Evolutionary conservation across 2,329 filamentous ascomycete species (phyloP), one percentile per base, ranked within the genome.

Genomic region (Geosmithia putterillii): DNA sequence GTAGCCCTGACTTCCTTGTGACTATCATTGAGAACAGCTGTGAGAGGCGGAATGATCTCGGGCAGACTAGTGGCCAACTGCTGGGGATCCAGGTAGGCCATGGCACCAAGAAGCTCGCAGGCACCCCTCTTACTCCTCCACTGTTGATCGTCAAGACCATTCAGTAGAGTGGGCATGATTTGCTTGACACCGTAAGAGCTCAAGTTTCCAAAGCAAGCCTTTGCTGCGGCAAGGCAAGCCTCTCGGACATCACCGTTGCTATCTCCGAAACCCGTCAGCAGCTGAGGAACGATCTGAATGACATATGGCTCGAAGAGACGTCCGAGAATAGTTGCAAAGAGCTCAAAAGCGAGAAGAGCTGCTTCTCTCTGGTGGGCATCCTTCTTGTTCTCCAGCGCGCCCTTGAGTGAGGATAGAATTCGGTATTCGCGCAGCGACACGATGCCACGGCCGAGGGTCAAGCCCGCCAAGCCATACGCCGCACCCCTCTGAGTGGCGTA

Each of bases 91-190:
- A 98, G 76, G 59, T 98, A 98, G 5, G 92, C 94, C 92, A 98
- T 98, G 48, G 92, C 92, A 59, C 92, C 92, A 14, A 98, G 74
- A 21, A 95, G 81, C 58, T 98, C 92, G 57, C 92, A 98, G 43
- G 92, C 92, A 52, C 94, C 92, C 67, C 94, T 95, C 65, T 98
- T 96, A 66, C 88, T 96, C 56, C 92, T 83, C 92, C 92, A 98
- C 61, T 96, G 90, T 43, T 86, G 79, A 50, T 98, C 92, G 50
- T 96, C 89, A 9, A 98, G 76, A 45, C 94, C 92, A 50, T 92
- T 81, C 2, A 98, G 74, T 7, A 98, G 74, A 12, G 86, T 95
- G 3, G 92, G 92, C 50, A 98, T 70, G 49, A 98, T 89, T 57
- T 92, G 76, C 65, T 95, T 94, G 46, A 98, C 94, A 60, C 92